Percentiles rank a stretch among this genome's conserved stretches.
phyloP scores from a whole-genome alignment of 2,329 filamentous ascomycete genomes.

The Chaetothyriales sp. region DNA sequence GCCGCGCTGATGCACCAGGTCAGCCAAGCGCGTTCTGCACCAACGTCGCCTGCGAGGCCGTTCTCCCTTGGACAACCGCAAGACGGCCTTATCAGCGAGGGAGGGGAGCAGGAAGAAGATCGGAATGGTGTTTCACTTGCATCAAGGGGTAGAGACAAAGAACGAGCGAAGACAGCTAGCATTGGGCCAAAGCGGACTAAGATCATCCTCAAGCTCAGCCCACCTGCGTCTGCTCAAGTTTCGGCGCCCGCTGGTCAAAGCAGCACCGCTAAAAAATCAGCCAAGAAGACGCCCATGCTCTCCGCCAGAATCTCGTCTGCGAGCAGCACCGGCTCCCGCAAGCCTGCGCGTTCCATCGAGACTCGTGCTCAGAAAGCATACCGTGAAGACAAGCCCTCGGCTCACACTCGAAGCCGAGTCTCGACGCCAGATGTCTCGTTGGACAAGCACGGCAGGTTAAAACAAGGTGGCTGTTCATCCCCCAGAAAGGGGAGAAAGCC shows the following conservation, averaged over 20 bases:
- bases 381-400: neutral
- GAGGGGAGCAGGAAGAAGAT: neutral
- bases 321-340: neutral
- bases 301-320: neutral
- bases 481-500: too few species aligned
- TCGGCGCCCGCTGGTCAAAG: neutral
- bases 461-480: neutral
- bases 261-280: neutral
- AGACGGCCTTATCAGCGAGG: neutral
- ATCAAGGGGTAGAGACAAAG: neutral
- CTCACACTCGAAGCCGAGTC: neutral
- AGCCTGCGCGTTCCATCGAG: neutral
- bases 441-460: neutral
- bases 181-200: neutral
- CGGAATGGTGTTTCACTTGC: neutral
- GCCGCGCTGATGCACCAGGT: neutral
- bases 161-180: neutral
- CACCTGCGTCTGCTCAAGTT: neutral
- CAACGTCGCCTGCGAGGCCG: too few species aligned
- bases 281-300: neutral
- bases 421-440: neutral
- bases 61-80: too few species aligned
- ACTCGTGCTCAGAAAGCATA: neutral
- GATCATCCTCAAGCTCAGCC: neutral
- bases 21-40: too few species aligned